Evolutionary conservation across 2,329 filamentous ascomycete species (phyloP).

Genomic region (Teratosphaeria pseudoeucalypti): DNA sequence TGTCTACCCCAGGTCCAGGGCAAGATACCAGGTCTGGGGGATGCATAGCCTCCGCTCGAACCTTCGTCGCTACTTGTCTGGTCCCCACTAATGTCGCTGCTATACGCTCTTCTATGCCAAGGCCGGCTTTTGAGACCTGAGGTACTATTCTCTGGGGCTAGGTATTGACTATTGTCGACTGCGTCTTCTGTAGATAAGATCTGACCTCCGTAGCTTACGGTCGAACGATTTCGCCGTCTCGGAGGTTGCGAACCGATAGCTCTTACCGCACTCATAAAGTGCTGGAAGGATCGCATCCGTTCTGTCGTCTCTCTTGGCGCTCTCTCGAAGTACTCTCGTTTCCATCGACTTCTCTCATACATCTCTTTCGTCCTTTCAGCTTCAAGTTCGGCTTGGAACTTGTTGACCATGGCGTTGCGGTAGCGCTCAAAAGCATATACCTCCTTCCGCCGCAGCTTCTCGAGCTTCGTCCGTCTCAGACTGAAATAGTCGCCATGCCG

Average conservation of each 20-base stretch:
- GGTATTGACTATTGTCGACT: slow-evolving; percentile 11
- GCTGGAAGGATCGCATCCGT: slow-evolving; percentile 20
- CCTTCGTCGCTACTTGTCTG: slow-evolving; percentile 23
- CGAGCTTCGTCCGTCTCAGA: slow-evolving; percentile 20
- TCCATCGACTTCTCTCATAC: slow-evolving; percentile 23
- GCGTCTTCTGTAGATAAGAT: slow-evolving; percentile 16
- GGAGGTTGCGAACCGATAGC: slow-evolving; percentile 14
- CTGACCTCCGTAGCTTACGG: slow-evolving; percentile 10
- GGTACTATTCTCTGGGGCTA: slow-evolving; percentile 11
- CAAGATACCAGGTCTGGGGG: neutral
- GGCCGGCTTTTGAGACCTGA: slow-evolving; percentile 11
- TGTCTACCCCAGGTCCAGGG: slow-evolving; percentile 8
- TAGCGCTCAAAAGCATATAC: slow-evolving; percentile 20
- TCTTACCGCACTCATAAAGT: slow-evolving; percentile 19
- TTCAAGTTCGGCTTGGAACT: slow-evolving; percentile 22
- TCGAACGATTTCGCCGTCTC: slow-evolving; percentile 14
- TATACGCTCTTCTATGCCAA: slow-evolving; percentile 20
- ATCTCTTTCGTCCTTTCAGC: slow-evolving; percentile 16
- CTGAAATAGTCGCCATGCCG: slow-evolving; percentile 17
- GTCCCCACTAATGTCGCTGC: slow-evolving; percentile 25
- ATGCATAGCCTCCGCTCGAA: slow-evolving; percentile 3
- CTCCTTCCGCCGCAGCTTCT: slow-evolving; percentile 22
- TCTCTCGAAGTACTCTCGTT: slow-evolving; percentile 23
- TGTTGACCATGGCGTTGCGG: slow-evolving; percentile 21
- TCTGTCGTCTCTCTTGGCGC: slow-evolving; percentile 20